phyloP scores from a whole-genome alignment of 768 basidiomycete genomes.

The Erythrobasidium yunnanense region DNA sequence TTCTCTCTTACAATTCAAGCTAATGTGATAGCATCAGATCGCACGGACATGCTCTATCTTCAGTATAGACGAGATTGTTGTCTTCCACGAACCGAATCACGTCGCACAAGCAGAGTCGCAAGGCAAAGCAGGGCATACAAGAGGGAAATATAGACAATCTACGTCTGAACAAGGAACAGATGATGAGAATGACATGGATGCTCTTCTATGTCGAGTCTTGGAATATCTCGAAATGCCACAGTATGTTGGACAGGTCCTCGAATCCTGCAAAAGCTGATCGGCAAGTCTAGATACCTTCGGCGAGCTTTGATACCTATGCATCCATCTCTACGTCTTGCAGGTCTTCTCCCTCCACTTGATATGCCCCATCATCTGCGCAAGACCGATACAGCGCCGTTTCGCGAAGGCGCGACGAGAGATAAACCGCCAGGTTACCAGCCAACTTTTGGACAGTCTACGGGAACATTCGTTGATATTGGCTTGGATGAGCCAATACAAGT shows the following conservation, averaged over 20 bases:
- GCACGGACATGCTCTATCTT: constrained; percentile 28
- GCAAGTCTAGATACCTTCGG: constrained; percentile 26
- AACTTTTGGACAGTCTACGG: neutral
- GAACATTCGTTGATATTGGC: constrained; percentile 23
- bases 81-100: constrained; percentile 19
- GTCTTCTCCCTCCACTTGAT: constrained; percentile 28
- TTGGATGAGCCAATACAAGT: constrained; percentile 8
- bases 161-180: neutral
- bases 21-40: neutral
- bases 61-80: constrained; percentile 19
- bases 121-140: neutral
- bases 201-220: constrained; percentile 3
- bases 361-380: constrained; percentile 26
- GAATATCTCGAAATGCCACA: constrained; percentile 29
- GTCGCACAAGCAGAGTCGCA: neutral
- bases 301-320: constrained; percentile 24
- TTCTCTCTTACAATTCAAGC: neutral
- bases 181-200: constrained; percentile 14
- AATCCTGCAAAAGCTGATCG: neutral
- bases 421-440: neutral
- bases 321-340: constrained; percentile 19
- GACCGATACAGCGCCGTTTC: neutral
- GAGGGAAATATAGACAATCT: neutral
- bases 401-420: constrained; percentile 16
- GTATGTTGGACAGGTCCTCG: too few relatives aligned